Conservation (phyloP, 2,329 filamentous ascomycete genomes). For the Colletotrichum sp. region DNA sequence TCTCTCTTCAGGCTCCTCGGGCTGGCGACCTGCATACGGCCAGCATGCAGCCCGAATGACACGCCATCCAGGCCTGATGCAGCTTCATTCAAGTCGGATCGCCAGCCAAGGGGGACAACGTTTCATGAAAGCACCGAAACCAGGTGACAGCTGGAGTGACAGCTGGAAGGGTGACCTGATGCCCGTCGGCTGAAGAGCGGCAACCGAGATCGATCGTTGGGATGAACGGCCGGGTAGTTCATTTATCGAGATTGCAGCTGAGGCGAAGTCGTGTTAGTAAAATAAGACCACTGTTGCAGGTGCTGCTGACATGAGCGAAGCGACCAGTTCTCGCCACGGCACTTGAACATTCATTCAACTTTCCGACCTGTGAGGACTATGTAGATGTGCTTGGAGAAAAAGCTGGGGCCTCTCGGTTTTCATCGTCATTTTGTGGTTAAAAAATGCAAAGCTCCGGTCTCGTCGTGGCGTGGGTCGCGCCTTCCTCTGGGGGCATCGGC, state of each 20-base stretch:
- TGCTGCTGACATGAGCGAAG: background rate
- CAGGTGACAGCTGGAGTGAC: background rate
- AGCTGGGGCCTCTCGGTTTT: background rate
- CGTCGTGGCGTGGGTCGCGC: slow-evolving; percentile 9
- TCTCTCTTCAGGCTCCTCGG: background rate
- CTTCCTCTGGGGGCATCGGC: background rate
- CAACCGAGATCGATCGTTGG: background rate
- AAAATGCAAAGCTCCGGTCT: background rate
- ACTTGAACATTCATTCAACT: background rate
- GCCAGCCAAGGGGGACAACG: background rate
- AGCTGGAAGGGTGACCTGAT: background rate
- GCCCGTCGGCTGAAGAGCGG: background rate
- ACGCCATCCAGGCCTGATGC: background rate
- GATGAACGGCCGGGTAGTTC: background rate
- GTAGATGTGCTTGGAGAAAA: background rate
- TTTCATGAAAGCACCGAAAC: background rate
- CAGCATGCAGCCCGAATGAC: background rate
- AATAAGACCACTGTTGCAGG: background rate
- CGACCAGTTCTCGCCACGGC: background rate
- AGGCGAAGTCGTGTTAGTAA: background rate
- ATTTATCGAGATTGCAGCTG: background rate
- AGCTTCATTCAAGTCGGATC: background rate
- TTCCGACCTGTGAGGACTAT: background rate
- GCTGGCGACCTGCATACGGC: background rate
- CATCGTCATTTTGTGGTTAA: background rate